Percentiles rank a stretch among this genome's conserved stretches.
phyloP scores from a whole-genome alignment of 164 flowering plant genomes.

The Chimonanthus salicifolius region DNA sequence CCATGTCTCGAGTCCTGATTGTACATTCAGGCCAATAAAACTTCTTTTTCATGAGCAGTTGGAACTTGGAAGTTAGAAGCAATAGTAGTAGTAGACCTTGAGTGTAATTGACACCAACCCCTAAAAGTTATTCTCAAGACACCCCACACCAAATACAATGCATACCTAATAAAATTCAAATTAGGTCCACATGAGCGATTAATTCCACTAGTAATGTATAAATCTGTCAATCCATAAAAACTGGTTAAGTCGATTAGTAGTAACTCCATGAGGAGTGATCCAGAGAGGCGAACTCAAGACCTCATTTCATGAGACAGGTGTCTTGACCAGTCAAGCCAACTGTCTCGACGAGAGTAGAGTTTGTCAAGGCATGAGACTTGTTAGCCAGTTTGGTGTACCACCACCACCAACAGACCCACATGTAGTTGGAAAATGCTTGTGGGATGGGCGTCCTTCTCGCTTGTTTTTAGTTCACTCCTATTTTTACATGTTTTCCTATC shows the following conservation, averaged over 20 bases:
- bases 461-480: not conserved
- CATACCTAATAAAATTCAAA: not conserved
- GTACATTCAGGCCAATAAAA: conserved; percentile 16
- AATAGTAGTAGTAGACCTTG: not conserved
- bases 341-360: not conserved
- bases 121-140: not conserved
- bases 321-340: no score
- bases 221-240: no score
- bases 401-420: not conserved
- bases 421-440: not conserved
- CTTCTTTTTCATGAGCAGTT: conserved; percentile 1
- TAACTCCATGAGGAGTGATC: no score
- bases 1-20: conserved; percentile 6
- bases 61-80: not conserved
- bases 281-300: no score
- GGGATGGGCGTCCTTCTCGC: not conserved
- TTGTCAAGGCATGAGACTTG: not conserved
- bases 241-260: no score
- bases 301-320: no score
- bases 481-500: not conserved
- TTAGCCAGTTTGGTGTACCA: not conserved
- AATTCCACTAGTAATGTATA: no score
- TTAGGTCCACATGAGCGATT: no score
- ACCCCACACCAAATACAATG: not conserved
- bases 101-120: not conserved